Evolutionary conservation across 2,329 filamentous ascomycete genomes (phyloP).

Genomic region (Scedosporium apiospermum): DNA sequence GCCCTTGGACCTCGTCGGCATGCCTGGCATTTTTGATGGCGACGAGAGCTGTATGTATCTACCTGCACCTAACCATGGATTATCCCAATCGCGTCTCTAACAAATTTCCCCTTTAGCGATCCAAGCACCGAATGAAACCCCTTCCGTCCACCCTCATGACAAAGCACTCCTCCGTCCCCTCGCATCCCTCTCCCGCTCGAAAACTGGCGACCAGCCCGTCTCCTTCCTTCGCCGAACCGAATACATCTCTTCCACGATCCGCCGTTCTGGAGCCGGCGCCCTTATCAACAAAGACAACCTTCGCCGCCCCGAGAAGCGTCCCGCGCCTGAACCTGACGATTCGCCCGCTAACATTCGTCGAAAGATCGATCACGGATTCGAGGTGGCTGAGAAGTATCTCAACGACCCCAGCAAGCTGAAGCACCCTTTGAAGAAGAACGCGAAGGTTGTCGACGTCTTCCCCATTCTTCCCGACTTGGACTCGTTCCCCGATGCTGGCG

Average conservation of each 20-base stretch:
- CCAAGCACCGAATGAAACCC: slow-evolving; percentile 63
- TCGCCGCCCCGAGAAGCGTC: slow-evolving; percentile 27
- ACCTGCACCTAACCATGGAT: neutral
- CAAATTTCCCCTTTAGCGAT: slow-evolving; percentile 49
- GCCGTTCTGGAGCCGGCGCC: slow-evolving; percentile 8
- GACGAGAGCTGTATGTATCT: slow-evolving; percentile 73
- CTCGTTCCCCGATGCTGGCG: slow-evolving; percentile 60
- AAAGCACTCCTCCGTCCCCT: slow-evolving; percentile 74
- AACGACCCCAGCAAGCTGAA: slow-evolving; percentile 42
- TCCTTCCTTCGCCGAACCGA: slow-evolving; percentile 94
- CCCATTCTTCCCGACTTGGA: slow-evolving; percentile 57
- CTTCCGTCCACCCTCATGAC: slow-evolving; percentile 73
- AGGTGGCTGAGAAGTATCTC: slow-evolving; percentile 41
- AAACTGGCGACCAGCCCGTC: slow-evolving; percentile 65
- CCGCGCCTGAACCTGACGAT: slow-evolving; percentile 50
- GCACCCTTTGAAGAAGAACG: slow-evolving; percentile 48
- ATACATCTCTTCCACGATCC: slow-evolving; percentile 67
- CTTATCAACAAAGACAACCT: slow-evolving; percentile 15
- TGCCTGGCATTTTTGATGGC: slow-evolving; percentile 89
- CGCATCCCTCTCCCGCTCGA: slow-evolving; percentile 75
- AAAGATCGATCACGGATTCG: slow-evolving; percentile 57
- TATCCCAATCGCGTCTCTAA: neutral
- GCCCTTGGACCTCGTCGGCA: slow-evolving; percentile 90
- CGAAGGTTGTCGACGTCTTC: slow-evolving; percentile 49
- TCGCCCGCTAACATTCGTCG: slow-evolving; percentile 57